These are phyloP conservation scores for Rutstroemia sp. DNA, from an alignment of 2,329 filamentous ascomycete species.

Conservation along the genomic window DNA sequence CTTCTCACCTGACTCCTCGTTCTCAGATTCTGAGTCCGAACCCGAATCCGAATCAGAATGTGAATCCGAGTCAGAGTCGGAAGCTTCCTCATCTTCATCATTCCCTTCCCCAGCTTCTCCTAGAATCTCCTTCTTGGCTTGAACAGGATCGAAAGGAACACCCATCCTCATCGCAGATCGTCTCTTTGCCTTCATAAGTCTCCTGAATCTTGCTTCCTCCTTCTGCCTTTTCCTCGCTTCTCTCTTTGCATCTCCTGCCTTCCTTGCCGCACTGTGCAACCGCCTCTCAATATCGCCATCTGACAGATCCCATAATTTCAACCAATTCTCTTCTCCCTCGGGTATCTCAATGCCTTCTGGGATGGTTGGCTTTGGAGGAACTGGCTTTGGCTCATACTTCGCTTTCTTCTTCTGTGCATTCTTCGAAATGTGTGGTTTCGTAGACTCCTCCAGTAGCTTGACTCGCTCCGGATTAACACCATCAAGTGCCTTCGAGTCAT, in stretches of 20 bases:
- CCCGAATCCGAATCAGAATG: constrained; percentile 5
- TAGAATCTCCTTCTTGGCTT: constrained; percentile 20
- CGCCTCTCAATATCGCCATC: constrained; percentile 26
- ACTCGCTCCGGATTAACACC: constrained; percentile 10
- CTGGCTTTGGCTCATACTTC: constrained; percentile 6
- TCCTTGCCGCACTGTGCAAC: constrained; percentile 17
- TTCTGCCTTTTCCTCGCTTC: constrained; percentile 16
- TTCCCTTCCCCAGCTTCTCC: constrained; percentile 11
- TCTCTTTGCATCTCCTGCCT: constrained; percentile 17
- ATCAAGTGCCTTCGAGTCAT: neutral
- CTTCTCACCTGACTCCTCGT: neutral
- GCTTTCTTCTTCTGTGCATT: constrained; percentile 9
- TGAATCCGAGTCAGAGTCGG: constrained; percentile 8
- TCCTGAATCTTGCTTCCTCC: constrained; percentile 24
- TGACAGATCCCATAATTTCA: constrained; percentile 29
- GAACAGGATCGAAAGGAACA: constrained; percentile 19
- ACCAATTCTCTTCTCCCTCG: constrained; percentile 28
- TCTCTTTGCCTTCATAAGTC: constrained; percentile 22
- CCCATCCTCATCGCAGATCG: constrained; percentile 18
- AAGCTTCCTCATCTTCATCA: constrained; percentile 4
- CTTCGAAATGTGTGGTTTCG: constrained; percentile 15
- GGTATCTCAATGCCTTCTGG: constrained; percentile 24
- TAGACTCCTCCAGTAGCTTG: constrained; percentile 7
- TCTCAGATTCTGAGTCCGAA: neutral
- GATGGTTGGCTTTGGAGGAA: constrained; percentile 23